Percentiles rank a stretch among this genome's conserved stretches.
These are phyloP conservation scores for Botrytis fabae DNA, from an alignment of 2,329 filamentous ascomycete species.

Conservation along the genomic window DNA sequence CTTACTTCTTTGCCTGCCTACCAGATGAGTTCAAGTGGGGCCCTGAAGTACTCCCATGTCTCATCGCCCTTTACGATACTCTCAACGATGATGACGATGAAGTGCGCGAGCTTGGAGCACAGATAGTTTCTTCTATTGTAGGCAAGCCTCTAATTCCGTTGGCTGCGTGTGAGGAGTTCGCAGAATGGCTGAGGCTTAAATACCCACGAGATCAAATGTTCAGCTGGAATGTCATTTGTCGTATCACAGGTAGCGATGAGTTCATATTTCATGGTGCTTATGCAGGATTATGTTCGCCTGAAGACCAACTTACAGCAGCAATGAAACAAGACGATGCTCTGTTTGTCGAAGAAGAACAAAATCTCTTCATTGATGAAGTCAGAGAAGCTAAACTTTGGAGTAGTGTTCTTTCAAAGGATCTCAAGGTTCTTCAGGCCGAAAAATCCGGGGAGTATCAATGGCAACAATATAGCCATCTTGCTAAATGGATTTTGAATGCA, in stretches of 20 bases:
- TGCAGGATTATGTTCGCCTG: conserved; percentile 39
- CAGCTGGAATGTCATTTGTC: conserved; percentile 26
- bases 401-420: conserved; percentile 42
- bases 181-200: conserved; percentile 24
- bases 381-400: conserved; percentile 72
- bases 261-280: neutral
- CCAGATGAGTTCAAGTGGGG: conserved; percentile 22
- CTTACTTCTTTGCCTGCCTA: conserved; percentile 46
- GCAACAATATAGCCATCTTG: conserved; percentile 5
- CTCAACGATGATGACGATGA: conserved; percentile 93
- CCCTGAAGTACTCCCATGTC: conserved; percentile 49
- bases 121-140: conserved; percentile 42
- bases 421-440: neutral
- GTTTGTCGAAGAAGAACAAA: conserved; percentile 89
- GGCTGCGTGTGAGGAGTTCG: conserved; percentile 27
- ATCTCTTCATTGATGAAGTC: conserved; percentile 85
- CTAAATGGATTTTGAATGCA: conserved; percentile 49
- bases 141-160: conserved; percentile 46
- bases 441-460: neutral
- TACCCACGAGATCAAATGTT: conserved; percentile 20
- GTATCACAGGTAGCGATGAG: conserved; percentile 30
- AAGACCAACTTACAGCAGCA: conserved; percentile 47
- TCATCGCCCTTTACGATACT: conserved; percentile 70
- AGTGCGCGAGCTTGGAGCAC: conserved; percentile 58
- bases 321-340: conserved; percentile 64